phyloP scores from a whole-genome alignment of 139 green algal species.

The Mychonastes homosphaera region DNA sequence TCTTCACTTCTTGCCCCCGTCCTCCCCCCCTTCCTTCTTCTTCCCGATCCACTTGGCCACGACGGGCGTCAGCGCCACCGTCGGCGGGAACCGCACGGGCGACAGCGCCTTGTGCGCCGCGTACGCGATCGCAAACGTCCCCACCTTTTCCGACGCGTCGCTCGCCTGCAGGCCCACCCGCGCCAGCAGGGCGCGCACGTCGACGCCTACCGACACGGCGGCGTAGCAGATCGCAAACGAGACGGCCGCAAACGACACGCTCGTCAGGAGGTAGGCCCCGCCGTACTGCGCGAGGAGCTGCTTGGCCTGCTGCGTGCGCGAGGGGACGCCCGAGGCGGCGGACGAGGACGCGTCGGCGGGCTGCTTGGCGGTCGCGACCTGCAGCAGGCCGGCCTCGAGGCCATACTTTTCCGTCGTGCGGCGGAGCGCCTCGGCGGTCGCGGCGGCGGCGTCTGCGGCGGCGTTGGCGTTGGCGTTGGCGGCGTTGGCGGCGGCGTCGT shows the following conservation, averaged over 20 bases:
- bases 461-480: constrained; percentile 19
- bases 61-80: constrained; percentile 92
- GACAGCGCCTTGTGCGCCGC: constrained; percentile 97
- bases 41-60: constrained; percentile 78
- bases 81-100: constrained; percentile 94
- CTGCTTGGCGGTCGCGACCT: constrained; percentile 61
- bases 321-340: constrained; percentile 13
- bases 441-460: constrained; percentile 13
- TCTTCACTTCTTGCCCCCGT: too few species aligned
- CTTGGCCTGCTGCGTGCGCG: constrained; percentile 68
- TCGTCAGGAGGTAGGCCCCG: constrained; percentile 91
- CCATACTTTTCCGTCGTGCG: constrained; percentile 81
- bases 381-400: constrained; percentile 74
- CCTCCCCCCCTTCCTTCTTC: constrained; percentile 13
- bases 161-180: constrained; percentile 69
- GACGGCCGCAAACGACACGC: constrained; percentile 89
- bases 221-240: constrained; percentile 88
- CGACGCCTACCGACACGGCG: constrained; percentile 73
- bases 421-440: too few species aligned
- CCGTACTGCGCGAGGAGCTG: constrained; percentile 87
- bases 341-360: constrained; percentile 1
- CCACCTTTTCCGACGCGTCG: constrained; percentile 68
- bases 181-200: constrained; percentile 65
- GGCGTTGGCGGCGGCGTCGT: too few species aligned
- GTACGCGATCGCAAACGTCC: constrained; percentile 94